These are phyloP conservation scores for Tuber melanosporum DNA, from an alignment of 495 filamentous ascomycete genomes.

Conservation along the genomic window DNA sequence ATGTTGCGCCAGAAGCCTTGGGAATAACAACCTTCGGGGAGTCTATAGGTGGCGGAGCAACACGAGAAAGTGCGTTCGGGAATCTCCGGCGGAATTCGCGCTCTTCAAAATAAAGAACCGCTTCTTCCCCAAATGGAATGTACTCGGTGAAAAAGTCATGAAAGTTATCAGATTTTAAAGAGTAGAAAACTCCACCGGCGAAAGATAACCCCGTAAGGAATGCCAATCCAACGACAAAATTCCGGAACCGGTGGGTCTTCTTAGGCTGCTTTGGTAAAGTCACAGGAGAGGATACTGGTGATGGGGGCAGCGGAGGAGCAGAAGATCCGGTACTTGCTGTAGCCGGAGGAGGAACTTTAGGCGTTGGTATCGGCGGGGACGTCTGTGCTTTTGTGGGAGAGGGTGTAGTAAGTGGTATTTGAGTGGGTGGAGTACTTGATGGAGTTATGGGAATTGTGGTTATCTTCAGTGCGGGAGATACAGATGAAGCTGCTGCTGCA, in stretches of 20 bases:
- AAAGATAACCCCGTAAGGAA: conserved; percentile 70
- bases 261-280: conserved; percentile 46
- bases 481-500: conserved; percentile 39
- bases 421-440: conserved; percentile 52
- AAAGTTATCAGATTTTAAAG: conserved; percentile 90
- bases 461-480: conserved; percentile 27
- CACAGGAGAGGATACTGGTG: conserved; percentile 47
- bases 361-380: conserved; percentile 42
- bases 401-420: conserved; percentile 56
- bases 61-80: conserved; percentile 58
- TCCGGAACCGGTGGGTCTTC: conserved; percentile 68
- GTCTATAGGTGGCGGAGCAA: conserved; percentile 47
- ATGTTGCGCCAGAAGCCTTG: conserved; percentile 75
- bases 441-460: conserved; percentile 45
- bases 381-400: conserved; percentile 46
- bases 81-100: conserved; percentile 87
- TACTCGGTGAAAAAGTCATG: conserved; percentile 99
- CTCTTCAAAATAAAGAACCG: conserved; percentile 95
- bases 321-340: not conserved
- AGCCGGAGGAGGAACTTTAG: conserved; percentile 45
- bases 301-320: conserved; percentile 42
- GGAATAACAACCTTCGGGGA: conserved; percentile 65
- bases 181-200: conserved; percentile 82
- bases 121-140: conserved; percentile 87
- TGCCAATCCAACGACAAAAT: conserved; percentile 63